A percentile compares a stretch with the other conserved stretches of the same genome.
Conservation (phyloP, 1,284 basidiomycete genomes). For the Rhodotorula mucilaginosa region DNA sequence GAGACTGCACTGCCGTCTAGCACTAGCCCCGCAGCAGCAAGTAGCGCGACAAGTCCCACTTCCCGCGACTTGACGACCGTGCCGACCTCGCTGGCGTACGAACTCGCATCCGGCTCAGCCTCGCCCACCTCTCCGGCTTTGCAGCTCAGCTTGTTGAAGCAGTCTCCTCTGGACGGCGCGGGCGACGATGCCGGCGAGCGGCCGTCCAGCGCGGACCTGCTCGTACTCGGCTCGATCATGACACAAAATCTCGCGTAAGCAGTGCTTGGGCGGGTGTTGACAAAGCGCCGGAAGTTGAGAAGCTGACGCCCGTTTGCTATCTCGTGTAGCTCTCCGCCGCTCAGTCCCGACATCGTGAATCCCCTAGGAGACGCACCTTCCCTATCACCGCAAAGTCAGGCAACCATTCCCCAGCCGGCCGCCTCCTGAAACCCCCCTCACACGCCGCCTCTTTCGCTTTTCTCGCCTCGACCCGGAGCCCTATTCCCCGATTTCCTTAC, state of each 20-base stretch:
- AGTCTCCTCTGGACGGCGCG: not conserved
- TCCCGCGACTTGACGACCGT: too few relatives aligned
- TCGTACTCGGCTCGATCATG: constrained; percentile 21
- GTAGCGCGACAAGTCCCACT: too few relatives aligned
- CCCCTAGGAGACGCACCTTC: too few relatives aligned
- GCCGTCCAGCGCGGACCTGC: constrained; percentile 22
- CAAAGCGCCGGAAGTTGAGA: too few relatives aligned
- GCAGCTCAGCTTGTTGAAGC: too few relatives aligned
- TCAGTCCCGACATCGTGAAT: not conserved
- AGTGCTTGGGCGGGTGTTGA: not conserved
- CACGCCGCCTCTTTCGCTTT: not conserved
- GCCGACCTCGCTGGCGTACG: constrained; percentile 1
- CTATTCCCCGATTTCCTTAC: not conserved
- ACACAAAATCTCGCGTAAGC: constrained; percentile 13
- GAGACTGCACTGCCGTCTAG: not conserved
- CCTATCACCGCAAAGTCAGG: not conserved
- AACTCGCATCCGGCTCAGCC: not conserved
- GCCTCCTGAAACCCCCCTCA: not conserved
- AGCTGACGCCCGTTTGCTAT: not conserved
- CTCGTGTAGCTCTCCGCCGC: constrained; percentile 2
- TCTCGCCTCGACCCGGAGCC: not conserved
- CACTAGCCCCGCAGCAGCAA: not conserved
- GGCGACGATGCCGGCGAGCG: not conserved
- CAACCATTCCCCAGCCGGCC: not conserved
- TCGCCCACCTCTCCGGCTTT: not conserved